Conservation (phyloP, 768 basidiomycete species). For the Rhodotorula babjevae region DNA sequence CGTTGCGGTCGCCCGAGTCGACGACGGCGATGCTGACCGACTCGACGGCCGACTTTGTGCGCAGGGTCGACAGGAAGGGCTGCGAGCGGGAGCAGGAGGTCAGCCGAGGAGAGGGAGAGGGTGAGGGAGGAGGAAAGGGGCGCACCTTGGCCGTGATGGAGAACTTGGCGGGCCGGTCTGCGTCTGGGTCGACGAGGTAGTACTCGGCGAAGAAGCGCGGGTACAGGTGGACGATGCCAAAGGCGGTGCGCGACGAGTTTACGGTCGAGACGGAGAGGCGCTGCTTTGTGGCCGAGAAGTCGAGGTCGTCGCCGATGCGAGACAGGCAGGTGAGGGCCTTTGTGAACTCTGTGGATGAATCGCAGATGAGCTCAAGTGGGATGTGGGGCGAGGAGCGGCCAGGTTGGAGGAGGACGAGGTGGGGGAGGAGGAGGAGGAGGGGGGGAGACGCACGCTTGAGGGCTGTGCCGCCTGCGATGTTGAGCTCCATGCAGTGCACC, state of each 20-base stretch:
- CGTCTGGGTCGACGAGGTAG: not conserved
- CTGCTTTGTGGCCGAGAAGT: not conserved
- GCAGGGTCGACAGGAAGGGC: constrained; percentile 27
- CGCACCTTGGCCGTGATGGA: constrained; percentile 21
- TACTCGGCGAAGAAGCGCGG: constrained; percentile 27
- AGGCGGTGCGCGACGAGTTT: constrained; percentile 30
- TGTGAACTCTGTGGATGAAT: constrained; percentile 8
- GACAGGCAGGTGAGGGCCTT: constrained; percentile 11
- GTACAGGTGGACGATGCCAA: constrained; percentile 26
- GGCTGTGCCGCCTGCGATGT: constrained; percentile 2
- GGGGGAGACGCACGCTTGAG: constrained; percentile 21
- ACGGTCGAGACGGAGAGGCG: constrained; percentile 28
- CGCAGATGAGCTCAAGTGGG: not conserved
- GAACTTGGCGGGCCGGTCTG: constrained; percentile 13
- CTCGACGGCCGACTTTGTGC: constrained; percentile 27
- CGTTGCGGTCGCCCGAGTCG: not conserved
- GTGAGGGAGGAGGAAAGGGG: too few relatives aligned
- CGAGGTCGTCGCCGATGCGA: constrained; percentile 14
- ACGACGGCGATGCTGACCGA: constrained; percentile 2
- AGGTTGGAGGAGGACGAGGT: not conserved
- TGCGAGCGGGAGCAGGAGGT: not conserved
- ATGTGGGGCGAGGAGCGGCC: not conserved
- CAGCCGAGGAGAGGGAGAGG: not conserved
- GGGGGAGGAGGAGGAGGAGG: not conserved
- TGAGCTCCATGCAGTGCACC: constrained; percentile 17